Evolutionary conservation across 2,329 filamentous ascomycete species (phyloP), one percentile per base, ranked within the genome.

Genomic region (Fusarium newnesense): DNA sequence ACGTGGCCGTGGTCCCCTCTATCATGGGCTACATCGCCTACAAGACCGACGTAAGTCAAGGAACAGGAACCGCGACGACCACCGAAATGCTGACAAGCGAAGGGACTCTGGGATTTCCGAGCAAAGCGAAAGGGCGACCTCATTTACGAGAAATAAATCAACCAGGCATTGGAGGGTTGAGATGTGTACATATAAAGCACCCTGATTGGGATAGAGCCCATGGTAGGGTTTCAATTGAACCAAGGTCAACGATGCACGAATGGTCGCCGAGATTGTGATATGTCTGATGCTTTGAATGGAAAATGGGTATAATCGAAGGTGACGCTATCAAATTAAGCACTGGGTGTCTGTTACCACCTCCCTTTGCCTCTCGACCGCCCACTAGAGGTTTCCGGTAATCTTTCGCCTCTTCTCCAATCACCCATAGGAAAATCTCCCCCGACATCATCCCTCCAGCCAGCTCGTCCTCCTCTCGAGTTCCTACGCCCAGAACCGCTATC

Each of bases 121-220:
- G 96, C 91, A 65, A 98, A 98, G 92, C 89, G 94, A 82, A 93
- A 90, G 83, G 95, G 94, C 61, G 96, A 98, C 80, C 87, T 92
- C n/a, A 88, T 97, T 79, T 85, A 87, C 62, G 95, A 98, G 84
- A 96, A 89, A 82, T 98, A 86, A 80, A 78, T 60, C 44, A 44
- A 62, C 34, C 26, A 12, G 64, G 53, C 59, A 60, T 60, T 37
- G 66, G 64, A 56, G 63, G 61, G 42, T 32, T 60, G 34, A 73
- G 70, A 65, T 59, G 64, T 87, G 83, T 87, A 87, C 79, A 86
- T 87, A 86, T 77, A 67, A 62, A 64, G 69, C 73, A 70, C 64
- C 69, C 66, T 69, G 59, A 60, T 70, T 67, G 75, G 72, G 71
- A 81, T 81, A 78, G 74, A 79, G 75, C 74, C 73, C 66, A 64